Evolutionary conservation across 805 yeast genomes (phyloP).

Genomic region (Lipomyces orientalis): DNA sequence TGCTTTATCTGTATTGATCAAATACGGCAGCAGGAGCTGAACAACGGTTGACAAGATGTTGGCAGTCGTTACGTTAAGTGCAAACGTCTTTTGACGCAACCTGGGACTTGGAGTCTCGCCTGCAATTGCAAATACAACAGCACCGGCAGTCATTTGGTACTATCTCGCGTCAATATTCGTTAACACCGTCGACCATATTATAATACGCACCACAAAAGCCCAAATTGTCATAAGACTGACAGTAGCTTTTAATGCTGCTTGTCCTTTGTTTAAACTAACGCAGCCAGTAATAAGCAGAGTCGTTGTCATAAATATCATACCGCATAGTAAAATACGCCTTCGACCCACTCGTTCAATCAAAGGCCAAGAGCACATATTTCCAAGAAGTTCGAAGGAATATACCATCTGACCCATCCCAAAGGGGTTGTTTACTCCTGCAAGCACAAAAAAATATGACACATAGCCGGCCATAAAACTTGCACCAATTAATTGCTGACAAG

Average conservation of each 20-base stretch:
- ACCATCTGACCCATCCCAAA: not conserved
- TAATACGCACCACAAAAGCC: not conserved
- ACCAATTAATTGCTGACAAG: not conserved
- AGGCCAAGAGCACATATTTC: conserved; percentile 8
- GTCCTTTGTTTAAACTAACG: conserved; percentile 39
- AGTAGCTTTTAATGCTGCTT: conserved; percentile 42
- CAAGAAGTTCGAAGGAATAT: not conserved
- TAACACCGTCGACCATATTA: conserved; percentile 42
- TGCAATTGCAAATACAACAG: conserved; percentile 50
- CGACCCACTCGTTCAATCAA: conserved; percentile 9
- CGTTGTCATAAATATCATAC: conserved; percentile 47
- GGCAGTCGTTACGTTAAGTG: conserved; percentile 45
- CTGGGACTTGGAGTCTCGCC: conserved; percentile 51
- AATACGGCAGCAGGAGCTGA: conserved; percentile 53
- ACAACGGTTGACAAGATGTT: conserved; percentile 47
- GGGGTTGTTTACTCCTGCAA: conserved; percentile 52
- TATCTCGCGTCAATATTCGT: conserved; percentile 22
- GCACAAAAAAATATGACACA: conserved; percentile 38
- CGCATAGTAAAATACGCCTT: conserved; percentile 47
- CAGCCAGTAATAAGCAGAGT: conserved; percentile 45
- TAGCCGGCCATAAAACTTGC: conserved; percentile 18
- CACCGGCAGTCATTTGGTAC: conserved; percentile 51
- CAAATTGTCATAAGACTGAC: conserved; percentile 41
- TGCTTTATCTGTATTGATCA: conserved; percentile 54
- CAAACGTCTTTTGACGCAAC: conserved; percentile 52